Percentiles rank a stretch among this genome's conserved stretches.
Conservation (phyloP, 2,329 filamentous ascomycete species). For the Ambrosiella beaveri region DNA sequence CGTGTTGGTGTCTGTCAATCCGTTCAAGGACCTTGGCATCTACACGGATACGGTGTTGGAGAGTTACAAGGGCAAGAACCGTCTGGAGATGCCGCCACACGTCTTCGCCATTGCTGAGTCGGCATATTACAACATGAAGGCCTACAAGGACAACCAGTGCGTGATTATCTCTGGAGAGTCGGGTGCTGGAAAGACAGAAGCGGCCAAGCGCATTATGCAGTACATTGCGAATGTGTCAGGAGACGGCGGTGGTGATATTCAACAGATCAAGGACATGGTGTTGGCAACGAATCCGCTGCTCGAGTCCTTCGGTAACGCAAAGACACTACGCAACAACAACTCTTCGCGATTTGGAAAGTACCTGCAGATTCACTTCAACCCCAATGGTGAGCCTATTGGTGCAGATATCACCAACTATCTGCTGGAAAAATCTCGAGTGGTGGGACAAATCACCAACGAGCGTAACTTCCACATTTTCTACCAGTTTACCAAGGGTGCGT, state of each 20-base stretch:
- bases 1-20: conserved; percentile 97
- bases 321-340: conserved; percentile 96
- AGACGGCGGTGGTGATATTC: conserved; percentile 66
- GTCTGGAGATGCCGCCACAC: conserved; percentile 84
- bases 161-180: conserved; percentile 99
- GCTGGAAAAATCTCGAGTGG: conserved; percentile 85
- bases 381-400: conserved; percentile 76
- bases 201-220: conserved; percentile 97
- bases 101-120: conserved; percentile 96
- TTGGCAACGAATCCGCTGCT: conserved; percentile 92
- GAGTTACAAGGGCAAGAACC: conserved; percentile 92
- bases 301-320: conserved; percentile 96
- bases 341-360: conserved; percentile 98
- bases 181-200: conserved; percentile 94
- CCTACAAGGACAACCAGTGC: conserved; percentile 96
- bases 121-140: conserved; percentile 99
- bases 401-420: conserved; percentile 98
- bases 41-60: conserved; percentile 90
- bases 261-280: conserved; percentile 98
- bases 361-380: conserved; percentile 89
- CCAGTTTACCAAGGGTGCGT: conserved; percentile 90
- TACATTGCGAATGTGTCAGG: conserved; percentile 97
- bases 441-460: conserved; percentile 88
- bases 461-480: conserved; percentile 99
- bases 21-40: conserved; percentile 91